Conservation (phyloP, 371 early-diverging fungal species). For the Syncephalastrum contaminatum region DNA sequence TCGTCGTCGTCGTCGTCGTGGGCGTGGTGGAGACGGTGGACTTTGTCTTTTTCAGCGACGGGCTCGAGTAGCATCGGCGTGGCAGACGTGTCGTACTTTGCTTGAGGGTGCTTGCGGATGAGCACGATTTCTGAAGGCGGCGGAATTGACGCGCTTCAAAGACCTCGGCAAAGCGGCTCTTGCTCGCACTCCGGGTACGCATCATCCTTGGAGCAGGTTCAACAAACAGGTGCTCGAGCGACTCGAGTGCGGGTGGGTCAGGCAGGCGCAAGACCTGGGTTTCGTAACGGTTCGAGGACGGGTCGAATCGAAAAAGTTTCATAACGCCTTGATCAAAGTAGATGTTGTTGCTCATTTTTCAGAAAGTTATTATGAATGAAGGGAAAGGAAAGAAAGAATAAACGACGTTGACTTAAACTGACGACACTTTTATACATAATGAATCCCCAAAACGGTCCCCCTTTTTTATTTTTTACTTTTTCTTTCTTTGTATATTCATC, state of each 20-base stretch:
- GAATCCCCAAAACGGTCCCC: too few species aligned
- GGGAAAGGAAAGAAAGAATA: slow-evolving; percentile 15
- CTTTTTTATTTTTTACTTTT: too few species aligned
- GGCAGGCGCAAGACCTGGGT: slow-evolving; percentile 26
- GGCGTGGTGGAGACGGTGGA: background rate
- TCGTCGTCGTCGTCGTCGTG: background rate
- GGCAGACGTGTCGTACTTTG: slow-evolving; percentile 5
- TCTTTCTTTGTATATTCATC: too few species aligned
- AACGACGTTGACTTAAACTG: slow-evolving; percentile 5
- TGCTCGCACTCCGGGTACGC: background rate
- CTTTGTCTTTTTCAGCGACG: slow-evolving; percentile 3
- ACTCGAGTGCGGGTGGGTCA: slow-evolving; percentile 24
- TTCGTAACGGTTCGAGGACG: slow-evolving; percentile 23
- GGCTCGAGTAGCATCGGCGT: slow-evolving; percentile 18
- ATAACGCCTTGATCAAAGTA: slow-evolving; percentile 33
- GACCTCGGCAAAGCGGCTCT: slow-evolving; percentile 3
- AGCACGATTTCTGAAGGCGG: too few species aligned
- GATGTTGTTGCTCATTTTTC: slow-evolving; percentile 3
- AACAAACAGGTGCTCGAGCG: slow-evolving; percentile 28
- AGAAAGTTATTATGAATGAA: slow-evolving; percentile 8
- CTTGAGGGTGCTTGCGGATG: background rate
- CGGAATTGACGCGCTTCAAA: background rate
- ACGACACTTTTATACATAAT: slow-evolving; percentile 5
- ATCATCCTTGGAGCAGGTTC: slow-evolving; percentile 1
- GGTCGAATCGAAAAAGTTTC: slow-evolving; percentile 31